phyloP scores from a whole-genome alignment of 31 red algal species.

The Porphyra umbilicalis region DNA sequence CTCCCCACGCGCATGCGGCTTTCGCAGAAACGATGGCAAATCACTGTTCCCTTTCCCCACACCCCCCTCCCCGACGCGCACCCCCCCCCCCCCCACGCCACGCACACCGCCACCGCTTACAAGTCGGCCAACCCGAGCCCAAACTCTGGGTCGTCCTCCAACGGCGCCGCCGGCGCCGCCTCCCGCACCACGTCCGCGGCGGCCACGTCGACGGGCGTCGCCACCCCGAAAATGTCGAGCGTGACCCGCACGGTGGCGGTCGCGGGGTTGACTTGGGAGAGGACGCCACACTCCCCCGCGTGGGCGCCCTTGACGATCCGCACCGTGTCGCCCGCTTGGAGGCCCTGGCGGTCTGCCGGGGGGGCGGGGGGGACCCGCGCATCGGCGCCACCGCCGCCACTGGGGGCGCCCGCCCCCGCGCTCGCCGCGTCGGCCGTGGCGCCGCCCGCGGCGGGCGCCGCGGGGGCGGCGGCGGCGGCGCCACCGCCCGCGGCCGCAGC shows the following conservation, averaged over 20 bases:
- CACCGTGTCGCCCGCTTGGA: slow-evolving; percentile 14
- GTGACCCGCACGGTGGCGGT: neutral
- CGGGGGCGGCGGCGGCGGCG: neutral
- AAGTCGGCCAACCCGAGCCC: neutral
- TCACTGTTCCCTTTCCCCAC: too few relatives aligned
- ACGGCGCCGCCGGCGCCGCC: neutral
- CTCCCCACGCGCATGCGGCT: too few relatives aligned
- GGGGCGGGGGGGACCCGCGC: neutral
- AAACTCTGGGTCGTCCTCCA: neutral
- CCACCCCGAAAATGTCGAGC: neutral
- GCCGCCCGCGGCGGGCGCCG: neutral
- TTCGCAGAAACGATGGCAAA: too few relatives aligned
- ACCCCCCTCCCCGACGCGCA: too few relatives aligned
- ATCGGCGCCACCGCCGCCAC: neutral
- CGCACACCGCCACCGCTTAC: neutral
- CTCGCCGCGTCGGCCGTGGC: too few relatives aligned
- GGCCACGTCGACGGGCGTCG: neutral
- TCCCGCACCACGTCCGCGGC: neutral
- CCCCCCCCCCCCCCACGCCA: neutral
- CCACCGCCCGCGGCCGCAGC: neutral
- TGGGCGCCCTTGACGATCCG: neutral
- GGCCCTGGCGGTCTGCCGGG: neutral
- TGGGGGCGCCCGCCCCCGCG: too few relatives aligned
- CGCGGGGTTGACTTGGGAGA: slow-evolving; percentile 1
- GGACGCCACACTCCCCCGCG: slow-evolving; percentile 2